These are phyloP conservation scores for Hypoxylon sp. DNA, from an alignment of 2,329 filamentous ascomycete species.

Conservation along the genomic window DNA sequence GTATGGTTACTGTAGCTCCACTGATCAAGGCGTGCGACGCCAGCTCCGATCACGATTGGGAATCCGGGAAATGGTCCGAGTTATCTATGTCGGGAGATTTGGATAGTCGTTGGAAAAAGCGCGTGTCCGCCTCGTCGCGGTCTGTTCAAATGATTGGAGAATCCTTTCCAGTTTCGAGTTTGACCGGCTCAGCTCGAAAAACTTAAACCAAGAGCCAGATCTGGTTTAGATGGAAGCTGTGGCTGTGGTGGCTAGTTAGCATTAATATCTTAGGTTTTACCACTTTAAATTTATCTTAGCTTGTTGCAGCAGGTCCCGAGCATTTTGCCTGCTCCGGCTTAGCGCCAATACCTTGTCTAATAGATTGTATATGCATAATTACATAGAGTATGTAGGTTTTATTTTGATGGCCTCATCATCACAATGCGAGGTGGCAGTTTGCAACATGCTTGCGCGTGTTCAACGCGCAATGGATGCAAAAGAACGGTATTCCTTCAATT, in stretches of 20 bases:
- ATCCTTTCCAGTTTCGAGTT: slow-evolving; percentile 21
- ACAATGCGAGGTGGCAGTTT: too few relatives aligned
- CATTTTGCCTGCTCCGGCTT: too few relatives aligned
- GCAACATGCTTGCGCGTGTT: too few relatives aligned
- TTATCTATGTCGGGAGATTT: slow-evolving; percentile 40
- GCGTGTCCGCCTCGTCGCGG: slow-evolving; percentile 42
- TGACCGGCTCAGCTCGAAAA: slow-evolving; percentile 29
- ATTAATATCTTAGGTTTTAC: too few relatives aligned
- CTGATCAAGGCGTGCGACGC: slow-evolving; percentile 39
- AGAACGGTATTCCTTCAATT: too few relatives aligned
- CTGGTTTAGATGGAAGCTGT: slow-evolving; percentile 12
- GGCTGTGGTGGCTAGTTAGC: slow-evolving; percentile 29
- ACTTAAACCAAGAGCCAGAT: slow-evolving; percentile 4
- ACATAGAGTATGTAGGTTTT: too few relatives aligned
- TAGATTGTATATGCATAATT: too few relatives aligned
- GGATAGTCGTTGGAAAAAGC: slow-evolving; percentile 38
- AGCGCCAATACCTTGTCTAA: too few relatives aligned
- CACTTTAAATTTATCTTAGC: too few relatives aligned
- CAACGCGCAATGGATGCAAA: too few relatives aligned
- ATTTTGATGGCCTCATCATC: too few relatives aligned
- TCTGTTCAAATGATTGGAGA: slow-evolving; percentile 41
- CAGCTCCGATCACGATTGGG: slow-evolving; percentile 41
- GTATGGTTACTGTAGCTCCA: slow-evolving; percentile 34
- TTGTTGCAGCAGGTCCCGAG: too few relatives aligned
- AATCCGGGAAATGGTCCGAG: slow-evolving; percentile 32